Evolutionary conservation across 2,329 filamentous ascomycete genomes (phyloP), one percentile per base, ranked within the genome.

Genomic region (Rhexocercosporidium sp.): DNA sequence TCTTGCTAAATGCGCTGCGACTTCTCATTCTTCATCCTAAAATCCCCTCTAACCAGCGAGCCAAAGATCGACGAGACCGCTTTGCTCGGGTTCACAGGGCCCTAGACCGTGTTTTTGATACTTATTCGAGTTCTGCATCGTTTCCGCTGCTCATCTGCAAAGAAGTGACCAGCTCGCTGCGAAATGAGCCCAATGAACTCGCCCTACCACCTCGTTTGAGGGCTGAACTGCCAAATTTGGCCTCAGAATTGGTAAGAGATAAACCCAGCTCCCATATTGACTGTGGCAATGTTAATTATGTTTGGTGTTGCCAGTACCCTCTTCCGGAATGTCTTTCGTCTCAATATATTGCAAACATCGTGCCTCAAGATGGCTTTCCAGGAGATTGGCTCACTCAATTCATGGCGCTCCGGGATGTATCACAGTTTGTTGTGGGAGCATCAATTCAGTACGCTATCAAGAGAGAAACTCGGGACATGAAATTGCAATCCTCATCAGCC

Each of bases 11-110:
- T n/a, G 76, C 78, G 3, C 74, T 81, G 8, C 77, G 80, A 22
- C 72, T 81, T 49, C 72, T 81, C 14, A 75, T 75, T 6, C 75
- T 81, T n/a, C 79, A 81, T 66, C 80, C 80, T 2, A 78, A 78
- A 66, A 71, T 76, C 0, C 76, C 77, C 12, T 64, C 77, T 22
- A 75, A 71, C 59, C 76, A 78, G 64, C 71, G 75, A 12, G 70
- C 76, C 3, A 78, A 76, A 60, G 79, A 79, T 37, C 75, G 79
- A 16, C 76, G 78, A 49, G 79, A 81, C 27, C 75, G 80, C 34
- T 81, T 81, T 68, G 73, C 76, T 6, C 78, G 79, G 1, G 75
- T 81, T 39, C 78, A 81, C 66, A 72, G 77, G 11, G 73, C 76
- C 4, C 66, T 81, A 16, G 79, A 81, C 54, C 76, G 75, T 37